Evolutionary conservation across 257 asterid species (phyloP).

Genomic region (Gardenia jasminoides): DNA sequence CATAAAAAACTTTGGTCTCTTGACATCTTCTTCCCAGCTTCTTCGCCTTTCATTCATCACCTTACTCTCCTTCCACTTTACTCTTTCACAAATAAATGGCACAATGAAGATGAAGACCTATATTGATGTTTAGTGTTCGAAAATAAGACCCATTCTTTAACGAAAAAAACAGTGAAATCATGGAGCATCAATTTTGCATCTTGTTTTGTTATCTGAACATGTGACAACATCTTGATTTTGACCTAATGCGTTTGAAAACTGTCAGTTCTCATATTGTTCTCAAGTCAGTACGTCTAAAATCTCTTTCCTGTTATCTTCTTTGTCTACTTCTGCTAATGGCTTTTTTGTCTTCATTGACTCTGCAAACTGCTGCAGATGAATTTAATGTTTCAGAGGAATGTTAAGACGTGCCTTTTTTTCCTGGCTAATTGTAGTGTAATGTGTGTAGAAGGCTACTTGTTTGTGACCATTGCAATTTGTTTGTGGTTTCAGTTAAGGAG

Average conservation of each 20-base stretch:
- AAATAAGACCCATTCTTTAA: not conserved
- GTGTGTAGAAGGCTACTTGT: slow-evolving; percentile 10
- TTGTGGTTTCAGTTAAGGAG: slow-evolving; percentile 57
- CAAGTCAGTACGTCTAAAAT: not conserved
- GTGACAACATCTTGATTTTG: not conserved
- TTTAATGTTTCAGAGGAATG: not conserved
- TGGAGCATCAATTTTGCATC: not conserved
- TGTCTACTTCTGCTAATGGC: not conserved
- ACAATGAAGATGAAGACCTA: not conserved
- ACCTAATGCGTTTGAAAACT: not conserved
- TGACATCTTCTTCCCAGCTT: not conserved
- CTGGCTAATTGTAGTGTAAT: not conserved
- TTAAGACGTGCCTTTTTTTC: not conserved
- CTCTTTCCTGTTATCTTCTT: not conserved
- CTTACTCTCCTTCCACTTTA: not conserved
- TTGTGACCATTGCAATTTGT: slow-evolving; percentile 7
- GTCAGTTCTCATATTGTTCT: not conserved
- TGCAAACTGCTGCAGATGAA: not conserved
- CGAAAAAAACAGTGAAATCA: not conserved
- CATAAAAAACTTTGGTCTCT: not conserved
- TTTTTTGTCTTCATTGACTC: not conserved
- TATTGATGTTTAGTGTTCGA: not conserved
- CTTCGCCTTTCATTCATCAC: not conserved
- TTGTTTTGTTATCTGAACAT: not conserved
- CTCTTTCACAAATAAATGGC: not conserved